Evolutionary conservation across 805 yeast species (phyloP).

Genomic region (Allodekkera sacchari): DNA sequence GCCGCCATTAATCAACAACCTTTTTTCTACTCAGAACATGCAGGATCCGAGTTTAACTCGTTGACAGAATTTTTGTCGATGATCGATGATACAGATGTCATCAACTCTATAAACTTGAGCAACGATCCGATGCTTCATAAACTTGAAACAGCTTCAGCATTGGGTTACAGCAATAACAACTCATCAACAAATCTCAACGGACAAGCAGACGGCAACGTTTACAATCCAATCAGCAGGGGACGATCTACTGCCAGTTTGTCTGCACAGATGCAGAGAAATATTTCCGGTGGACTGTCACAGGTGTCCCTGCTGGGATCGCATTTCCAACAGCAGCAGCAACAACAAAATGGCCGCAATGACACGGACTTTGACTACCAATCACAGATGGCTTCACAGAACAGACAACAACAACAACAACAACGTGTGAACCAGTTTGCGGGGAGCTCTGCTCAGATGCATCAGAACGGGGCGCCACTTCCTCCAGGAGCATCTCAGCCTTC

Average conservation of each 20-base stretch:
- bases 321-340: conserved; percentile 5
- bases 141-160: conserved; percentile 19
- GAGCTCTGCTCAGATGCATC: no score
- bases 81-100: conserved; percentile 78
- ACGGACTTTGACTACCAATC: conserved; percentile 2
- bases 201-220: conserved; percentile 2
- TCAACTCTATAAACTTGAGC: conserved; percentile 29
- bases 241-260: not conserved
- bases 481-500: no score
- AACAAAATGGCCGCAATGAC: not conserved
- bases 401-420: conserved; percentile 3
- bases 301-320: not conserved
- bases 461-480: no score
- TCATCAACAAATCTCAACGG: conserved; percentile 10
- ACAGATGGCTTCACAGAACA: conserved; percentile 8
- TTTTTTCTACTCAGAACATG: conserved; percentile 81
- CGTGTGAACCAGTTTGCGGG: not conserved
- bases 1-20: conserved; percentile 52
- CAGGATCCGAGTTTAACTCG: conserved; percentile 87
- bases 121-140: conserved; percentile 30
- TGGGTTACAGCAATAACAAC: conserved; percentile 12
- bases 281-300: not conserved
- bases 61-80: conserved; percentile 81
- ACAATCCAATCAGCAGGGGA: conserved; percentile 3
- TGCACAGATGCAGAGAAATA: not conserved